These are phyloP conservation scores for Lepidium aucheri DNA, from an alignment of 345 rosid species.

Conservation along the genomic window DNA sequence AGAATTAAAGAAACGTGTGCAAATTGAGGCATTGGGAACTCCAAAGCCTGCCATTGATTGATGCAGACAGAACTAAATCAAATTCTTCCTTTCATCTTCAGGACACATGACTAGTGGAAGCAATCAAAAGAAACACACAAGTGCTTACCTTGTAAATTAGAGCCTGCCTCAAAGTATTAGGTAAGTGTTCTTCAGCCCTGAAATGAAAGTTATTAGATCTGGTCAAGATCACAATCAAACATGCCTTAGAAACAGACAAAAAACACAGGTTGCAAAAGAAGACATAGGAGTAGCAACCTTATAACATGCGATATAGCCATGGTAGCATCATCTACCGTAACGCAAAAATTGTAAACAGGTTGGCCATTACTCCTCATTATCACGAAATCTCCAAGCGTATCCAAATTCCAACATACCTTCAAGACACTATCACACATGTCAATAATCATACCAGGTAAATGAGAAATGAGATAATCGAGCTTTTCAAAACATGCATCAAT, in stretches of 20 bases:
- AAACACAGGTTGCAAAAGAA: not conserved
- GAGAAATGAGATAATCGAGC: not conserved
- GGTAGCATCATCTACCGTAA: slow-evolving; percentile 91
- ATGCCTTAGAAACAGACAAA: not conserved
- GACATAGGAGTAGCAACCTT: slow-evolving; percentile 40
- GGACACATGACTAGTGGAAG: slow-evolving; percentile 5
- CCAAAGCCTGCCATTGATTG: slow-evolving; percentile 61
- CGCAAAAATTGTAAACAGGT: slow-evolving; percentile 95
- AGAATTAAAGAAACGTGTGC: slow-evolving; percentile 94
- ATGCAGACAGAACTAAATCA: slow-evolving; percentile 7
- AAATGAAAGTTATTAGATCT: slow-evolving; percentile 7
- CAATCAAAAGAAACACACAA: slow-evolving; percentile 6
- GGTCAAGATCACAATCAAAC: slow-evolving; percentile 3
- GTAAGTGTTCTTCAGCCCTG: slow-evolving; percentile 97
- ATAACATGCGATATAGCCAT: slow-evolving; percentile 97
- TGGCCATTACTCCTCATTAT: slow-evolving; percentile 93
- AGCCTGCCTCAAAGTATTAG: slow-evolving; percentile 88
- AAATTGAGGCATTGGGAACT: slow-evolving; percentile 78
- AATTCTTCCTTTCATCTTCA: not conserved
- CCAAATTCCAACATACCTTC: slow-evolving; percentile 92
- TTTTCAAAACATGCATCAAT: not conserved
- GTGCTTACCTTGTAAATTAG: slow-evolving; percentile 70
- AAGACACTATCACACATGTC: slow-evolving; percentile 53
- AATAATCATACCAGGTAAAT: slow-evolving; percentile 17
- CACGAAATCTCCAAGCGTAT: slow-evolving; percentile 94